Base-by-base conservation (phyloP, 345 rosid genomes). In the Pistacia integerrima region DNA sequence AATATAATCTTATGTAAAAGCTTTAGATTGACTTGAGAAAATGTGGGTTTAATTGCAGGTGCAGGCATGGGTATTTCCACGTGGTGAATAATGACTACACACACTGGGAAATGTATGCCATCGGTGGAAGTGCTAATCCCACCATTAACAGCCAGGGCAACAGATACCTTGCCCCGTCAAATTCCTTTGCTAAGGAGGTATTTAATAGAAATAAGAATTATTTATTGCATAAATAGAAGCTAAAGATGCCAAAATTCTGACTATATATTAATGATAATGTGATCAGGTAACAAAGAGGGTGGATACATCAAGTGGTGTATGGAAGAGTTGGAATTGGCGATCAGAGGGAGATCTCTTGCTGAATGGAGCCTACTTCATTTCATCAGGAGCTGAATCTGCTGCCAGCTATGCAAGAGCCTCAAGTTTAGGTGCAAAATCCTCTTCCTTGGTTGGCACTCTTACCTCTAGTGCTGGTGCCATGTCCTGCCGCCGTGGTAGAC, bases 101-200 rank as follows among this genome's bases (percentile, higher is more conserved):
- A 0, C 98, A 97, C 67, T 97, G 99, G 99, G 96, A 85, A 81
- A 97, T 97, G 99, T 94, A 97, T 86, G 99, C 99, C 5, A 94
- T 97, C 9, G 98, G 99, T 77, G 99, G 99, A 58, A 94, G 99
- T 87, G 99, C 98, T 4, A 76, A 90, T 41, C 99, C 99, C 60
- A 97, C 99, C 52, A 97, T 94, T 55, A 97, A 94, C 88, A 97
- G 99, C 67, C 99, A 97, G 70, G 99, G 95, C 61, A 97, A 97
- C 80, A 79, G 98, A 73, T 97, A 89, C 76, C 94, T 93, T 28
- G 99, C 99, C 61, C 98, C 99, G 1, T 41, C 52, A 54, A 90
- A 94, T 87, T 92, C 81, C 46, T 94, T 90, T 73, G 93, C 88
- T 18, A 90, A 90, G 78, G 89, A 87, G 89, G 92, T 88, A 80